These are phyloP conservation scores for Dictyostelium firmibasis DNA, from an alignment of 78 protist genomes.

Conservation along the genomic window DNA sequence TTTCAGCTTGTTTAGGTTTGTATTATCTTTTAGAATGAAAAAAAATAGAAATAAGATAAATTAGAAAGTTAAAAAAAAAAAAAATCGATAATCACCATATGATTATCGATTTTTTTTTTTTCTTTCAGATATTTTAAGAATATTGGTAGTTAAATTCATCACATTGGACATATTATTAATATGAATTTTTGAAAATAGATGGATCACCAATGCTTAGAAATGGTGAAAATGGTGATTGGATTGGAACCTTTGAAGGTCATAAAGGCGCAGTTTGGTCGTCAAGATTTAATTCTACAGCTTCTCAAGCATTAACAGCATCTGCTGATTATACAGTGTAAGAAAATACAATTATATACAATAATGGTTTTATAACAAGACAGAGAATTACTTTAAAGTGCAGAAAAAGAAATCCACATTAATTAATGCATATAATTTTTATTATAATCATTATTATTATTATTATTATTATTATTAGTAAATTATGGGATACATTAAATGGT, in stretches of 20 bases:
- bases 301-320: constrained; percentile 82
- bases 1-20: constrained; percentile 89
- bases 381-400: too few relatives aligned
- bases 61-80: neutral
- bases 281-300: constrained; percentile 75
- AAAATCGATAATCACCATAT: neutral
- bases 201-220: constrained; percentile 92
- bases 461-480: constrained; percentile 46
- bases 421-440: too few relatives aligned
- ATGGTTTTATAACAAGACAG: too few relatives aligned
- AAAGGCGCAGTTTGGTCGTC: constrained; percentile 94
- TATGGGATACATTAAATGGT: constrained; percentile 92
- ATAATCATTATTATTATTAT: too few relatives aligned
- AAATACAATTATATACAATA: neutral
- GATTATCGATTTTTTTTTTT: neutral
- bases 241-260: constrained; percentile 95
- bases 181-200: constrained; percentile 43
- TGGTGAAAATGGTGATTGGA: constrained; percentile 95
- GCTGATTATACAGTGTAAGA: constrained; percentile 89
- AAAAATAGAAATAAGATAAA: neutral
- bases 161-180: neutral
- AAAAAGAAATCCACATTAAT: neutral
- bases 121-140: neutral
- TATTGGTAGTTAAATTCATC: too few relatives aligned
- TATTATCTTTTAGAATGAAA: neutral